These are phyloP conservation scores for Glarea lozoyensis DNA, from an alignment of 495 filamentous ascomycete genomes.

Conservation along the genomic window DNA sequence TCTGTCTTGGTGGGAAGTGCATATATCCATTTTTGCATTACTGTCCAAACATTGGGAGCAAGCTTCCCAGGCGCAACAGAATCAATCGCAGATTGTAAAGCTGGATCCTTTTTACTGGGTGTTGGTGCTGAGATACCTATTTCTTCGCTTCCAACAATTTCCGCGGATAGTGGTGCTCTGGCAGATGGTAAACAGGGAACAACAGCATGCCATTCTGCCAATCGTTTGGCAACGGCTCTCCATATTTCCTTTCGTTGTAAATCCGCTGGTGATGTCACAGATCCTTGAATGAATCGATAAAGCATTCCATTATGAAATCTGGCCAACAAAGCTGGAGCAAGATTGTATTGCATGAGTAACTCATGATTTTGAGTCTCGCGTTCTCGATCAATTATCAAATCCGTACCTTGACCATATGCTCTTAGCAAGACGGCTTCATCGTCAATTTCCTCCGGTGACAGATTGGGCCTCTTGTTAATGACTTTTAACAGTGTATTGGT, in stretches of 20 bases:
- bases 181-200: constrained; percentile 49
- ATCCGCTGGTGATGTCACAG: constrained; percentile 69
- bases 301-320: constrained; percentile 95
- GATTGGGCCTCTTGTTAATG: constrained; percentile 68
- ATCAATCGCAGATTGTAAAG: constrained; percentile 34
- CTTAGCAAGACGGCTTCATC: constrained; percentile 81
- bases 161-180: constrained; percentile 17
- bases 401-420: constrained; percentile 90
- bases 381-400: constrained; percentile 93
- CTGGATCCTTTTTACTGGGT: constrained; percentile 26
- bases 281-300: constrained; percentile 81
- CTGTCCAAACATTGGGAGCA: constrained; percentile 80
- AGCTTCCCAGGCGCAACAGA: constrained; percentile 52
- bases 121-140: constrained; percentile 16
- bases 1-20: constrained; percentile 68
- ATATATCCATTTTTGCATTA: constrained; percentile 90
- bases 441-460: constrained; percentile 70
- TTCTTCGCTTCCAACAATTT: constrained; percentile 26
- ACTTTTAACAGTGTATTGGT: constrained; percentile 93
- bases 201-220: constrained; percentile 89
- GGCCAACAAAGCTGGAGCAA: constrained; percentile 81
- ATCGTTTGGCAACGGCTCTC: constrained; percentile 69
- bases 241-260: constrained; percentile 62
- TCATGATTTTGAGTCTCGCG: constrained; percentile 61
- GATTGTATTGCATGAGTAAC: constrained; percentile 64